Percentiles rank a stretch among this genome's conserved stretches.
Evolutionary conservation across 2,329 filamentous ascomycete species (phyloP).

Genomic region (Aspergillus texensis): DNA sequence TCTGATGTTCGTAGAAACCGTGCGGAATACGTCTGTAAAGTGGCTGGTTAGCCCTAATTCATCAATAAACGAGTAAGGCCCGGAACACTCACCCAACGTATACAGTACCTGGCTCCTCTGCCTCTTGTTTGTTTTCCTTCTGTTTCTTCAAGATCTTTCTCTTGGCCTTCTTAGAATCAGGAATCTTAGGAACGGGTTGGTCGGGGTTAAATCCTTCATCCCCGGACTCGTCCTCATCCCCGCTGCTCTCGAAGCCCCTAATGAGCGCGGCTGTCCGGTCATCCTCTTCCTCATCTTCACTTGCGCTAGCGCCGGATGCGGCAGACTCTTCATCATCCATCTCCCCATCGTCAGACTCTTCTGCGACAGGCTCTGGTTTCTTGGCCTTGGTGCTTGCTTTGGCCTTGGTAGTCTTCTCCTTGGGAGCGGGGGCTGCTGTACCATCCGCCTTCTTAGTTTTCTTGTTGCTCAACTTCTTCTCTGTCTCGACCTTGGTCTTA

Average conservation of each 20-base stretch:
- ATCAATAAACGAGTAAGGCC: slow-evolving; percentile 7
- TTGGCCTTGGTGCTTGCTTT: slow-evolving; percentile 44
- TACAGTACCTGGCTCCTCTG: slow-evolving; percentile 69
- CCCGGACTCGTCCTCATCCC: slow-evolving; percentile 53
- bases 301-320: slow-evolving; percentile 25
- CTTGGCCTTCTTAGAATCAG: slow-evolving; percentile 49
- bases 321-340: slow-evolving; percentile 19
- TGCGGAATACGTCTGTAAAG: slow-evolving; percentile 72
- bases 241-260: slow-evolving; percentile 58
- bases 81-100: slow-evolving; percentile 70
- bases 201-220: slow-evolving; percentile 51
- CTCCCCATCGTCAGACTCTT: slow-evolving; percentile 40
- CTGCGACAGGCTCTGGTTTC: slow-evolving; percentile 46
- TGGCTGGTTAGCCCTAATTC: slow-evolving; percentile 19
- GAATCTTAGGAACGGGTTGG: slow-evolving; percentile 46
- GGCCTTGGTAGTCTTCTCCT: slow-evolving; percentile 39
- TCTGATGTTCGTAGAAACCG: slow-evolving; percentile 96
- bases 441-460: slow-evolving; percentile 44
- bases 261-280: slow-evolving; percentile 59
- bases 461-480: slow-evolving; percentile 50
- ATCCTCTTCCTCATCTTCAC: slow-evolving; percentile 43
- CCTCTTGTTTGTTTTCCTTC: slow-evolving; percentile 46
- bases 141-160: slow-evolving; percentile 56
- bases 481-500: slow-evolving; percentile 20
- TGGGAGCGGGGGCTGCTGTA: slow-evolving; percentile 33